Evolutionary conservation across 371 early-diverging fungal species (phyloP).

Genomic region (Apophysomyces elegans): DNA sequence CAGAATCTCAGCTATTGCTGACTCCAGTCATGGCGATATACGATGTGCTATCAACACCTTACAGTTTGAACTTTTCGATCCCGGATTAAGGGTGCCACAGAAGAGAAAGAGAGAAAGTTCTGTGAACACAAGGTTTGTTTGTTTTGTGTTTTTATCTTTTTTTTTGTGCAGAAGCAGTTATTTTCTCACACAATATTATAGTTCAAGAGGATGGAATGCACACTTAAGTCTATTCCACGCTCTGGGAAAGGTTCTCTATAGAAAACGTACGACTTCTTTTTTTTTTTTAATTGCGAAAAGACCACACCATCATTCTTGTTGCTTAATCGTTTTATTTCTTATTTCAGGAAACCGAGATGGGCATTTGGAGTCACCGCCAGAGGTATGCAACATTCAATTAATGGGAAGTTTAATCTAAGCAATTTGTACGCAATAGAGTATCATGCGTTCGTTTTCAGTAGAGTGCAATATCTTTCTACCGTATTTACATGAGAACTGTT

Average conservation of each 20-base stretch:
- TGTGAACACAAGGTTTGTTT: background rate
- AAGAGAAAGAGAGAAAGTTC: conserved; percentile 1
- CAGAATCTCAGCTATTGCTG: conserved; percentile 21
- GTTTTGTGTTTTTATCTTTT: background rate
- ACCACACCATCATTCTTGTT: no score
- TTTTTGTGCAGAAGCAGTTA: no score
- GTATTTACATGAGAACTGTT: conserved; percentile 35
- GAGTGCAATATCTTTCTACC: conserved; percentile 29
- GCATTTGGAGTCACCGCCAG: conserved; percentile 33
- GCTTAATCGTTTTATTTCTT: background rate
- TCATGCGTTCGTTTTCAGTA: conserved; percentile 23
- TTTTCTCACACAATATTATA: background rate
- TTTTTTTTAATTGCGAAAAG: no score
- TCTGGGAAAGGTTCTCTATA: conserved; percentile 45
- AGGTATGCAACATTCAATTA: conserved; percentile 15
- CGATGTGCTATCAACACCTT: conserved; percentile 44
- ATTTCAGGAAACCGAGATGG: conserved; percentile 19
- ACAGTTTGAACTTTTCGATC: conserved; percentile 32
- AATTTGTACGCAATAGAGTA: conserved; percentile 16
- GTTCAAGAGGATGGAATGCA: conserved; percentile 17
- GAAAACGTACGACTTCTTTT: conserved; percentile 28
- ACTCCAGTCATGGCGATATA: conserved; percentile 41
- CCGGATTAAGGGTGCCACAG: background rate
- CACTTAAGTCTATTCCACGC: conserved; percentile 44
- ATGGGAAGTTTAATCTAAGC: background rate